phyloP scores from a whole-genome alignment of 306 rosid species.

The Hippophae gyantsensis region DNA sequence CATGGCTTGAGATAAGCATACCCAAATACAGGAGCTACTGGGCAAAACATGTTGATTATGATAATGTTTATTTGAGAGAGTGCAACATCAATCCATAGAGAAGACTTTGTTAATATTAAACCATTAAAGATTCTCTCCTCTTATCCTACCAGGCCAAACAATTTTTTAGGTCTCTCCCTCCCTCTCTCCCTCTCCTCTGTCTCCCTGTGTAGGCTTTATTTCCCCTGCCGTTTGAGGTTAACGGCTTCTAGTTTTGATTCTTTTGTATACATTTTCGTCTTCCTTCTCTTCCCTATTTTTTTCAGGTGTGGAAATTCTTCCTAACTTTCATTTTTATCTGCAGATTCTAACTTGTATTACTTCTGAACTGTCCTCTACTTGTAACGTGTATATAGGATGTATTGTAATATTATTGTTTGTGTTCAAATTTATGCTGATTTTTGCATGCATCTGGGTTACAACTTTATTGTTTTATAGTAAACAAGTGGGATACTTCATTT shows the following conservation, averaged over 20 bases:
- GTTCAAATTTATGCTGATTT: neutral
- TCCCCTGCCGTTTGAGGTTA: slow-evolving; percentile 7
- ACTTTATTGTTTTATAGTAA: no score
- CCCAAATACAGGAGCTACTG: slow-evolving; percentile 70
- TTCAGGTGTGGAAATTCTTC: slow-evolving; percentile 18
- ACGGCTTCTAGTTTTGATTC: slow-evolving; percentile 39
- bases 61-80: slow-evolving; percentile 59
- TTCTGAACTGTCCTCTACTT: neutral
- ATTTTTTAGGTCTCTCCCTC: slow-evolving; percentile 25
- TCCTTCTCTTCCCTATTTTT: neutral
- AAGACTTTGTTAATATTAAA: slow-evolving; percentile 6
- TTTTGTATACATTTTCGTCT: slow-evolving; percentile 27
- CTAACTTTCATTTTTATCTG: slow-evolving; percentile 14
- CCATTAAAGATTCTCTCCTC: slow-evolving; percentile 19
- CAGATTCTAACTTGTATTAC: slow-evolving; percentile 22
- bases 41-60: slow-evolving; percentile 62
- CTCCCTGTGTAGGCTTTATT: slow-evolving; percentile 21
- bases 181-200: slow-evolving; percentile 9
- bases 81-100: slow-evolving; percentile 82
- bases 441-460: neutral
- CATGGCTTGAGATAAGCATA: slow-evolving; percentile 93
- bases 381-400: neutral
- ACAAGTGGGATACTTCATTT: no score
- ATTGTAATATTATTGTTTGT: no score
- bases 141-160: slow-evolving; percentile 24